Evolutionary conservation across 352 stramenopile species (phyloP).

Genomic region (Globisporangium middletonii): DNA sequence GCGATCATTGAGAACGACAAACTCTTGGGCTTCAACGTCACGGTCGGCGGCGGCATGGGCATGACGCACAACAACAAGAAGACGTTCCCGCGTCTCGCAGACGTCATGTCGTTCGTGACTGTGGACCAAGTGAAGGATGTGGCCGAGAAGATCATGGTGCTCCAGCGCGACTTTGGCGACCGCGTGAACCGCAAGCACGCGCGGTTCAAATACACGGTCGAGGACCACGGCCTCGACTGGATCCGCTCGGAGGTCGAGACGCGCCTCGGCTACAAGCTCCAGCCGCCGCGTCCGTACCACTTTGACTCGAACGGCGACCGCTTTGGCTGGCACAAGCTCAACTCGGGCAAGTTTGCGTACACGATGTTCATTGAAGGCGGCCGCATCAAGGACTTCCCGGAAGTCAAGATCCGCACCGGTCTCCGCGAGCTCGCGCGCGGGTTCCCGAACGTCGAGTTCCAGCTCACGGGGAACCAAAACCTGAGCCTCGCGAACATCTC

Average conservation of each 20-base stretch:
- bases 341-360: slow-evolving; percentile 69
- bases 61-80: slow-evolving; percentile 97
- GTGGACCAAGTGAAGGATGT: slow-evolving; percentile 87
- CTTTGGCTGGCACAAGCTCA: slow-evolving; percentile 72
- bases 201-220: slow-evolving; percentile 98
- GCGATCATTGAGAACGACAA: slow-evolving; percentile 87
- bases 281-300: slow-evolving; percentile 72
- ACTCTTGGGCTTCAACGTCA: slow-evolving; percentile 94
- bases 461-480: slow-evolving; percentile 95
- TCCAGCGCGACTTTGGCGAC: slow-evolving; percentile 96
- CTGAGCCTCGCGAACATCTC: slow-evolving; percentile 93
- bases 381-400: slow-evolving; percentile 90
- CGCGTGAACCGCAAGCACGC: slow-evolving; percentile 95
- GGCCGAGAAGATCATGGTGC: slow-evolving; percentile 92
- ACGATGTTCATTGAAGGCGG: slow-evolving; percentile 87
- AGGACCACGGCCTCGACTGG: slow-evolving; percentile 93
- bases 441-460: slow-evolving; percentile 90
- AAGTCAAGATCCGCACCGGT: slow-evolving; percentile 81
- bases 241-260: slow-evolving; percentile 93
- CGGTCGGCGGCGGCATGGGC: slow-evolving; percentile 95
- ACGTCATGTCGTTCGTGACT: slow-evolving; percentile 95
- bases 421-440: slow-evolving; percentile 90
- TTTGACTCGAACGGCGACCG: slow-evolving; percentile 65
- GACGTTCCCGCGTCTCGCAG: slow-evolving; percentile 95
- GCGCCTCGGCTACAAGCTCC: slow-evolving; percentile 92